A percentile compares a stretch with the other conserved stretches of the same genome.
These are phyloP conservation scores for Xylariaceae sp. DNA, from an alignment of 2,329 filamentous ascomycete genomes.

Conservation along the genomic window DNA sequence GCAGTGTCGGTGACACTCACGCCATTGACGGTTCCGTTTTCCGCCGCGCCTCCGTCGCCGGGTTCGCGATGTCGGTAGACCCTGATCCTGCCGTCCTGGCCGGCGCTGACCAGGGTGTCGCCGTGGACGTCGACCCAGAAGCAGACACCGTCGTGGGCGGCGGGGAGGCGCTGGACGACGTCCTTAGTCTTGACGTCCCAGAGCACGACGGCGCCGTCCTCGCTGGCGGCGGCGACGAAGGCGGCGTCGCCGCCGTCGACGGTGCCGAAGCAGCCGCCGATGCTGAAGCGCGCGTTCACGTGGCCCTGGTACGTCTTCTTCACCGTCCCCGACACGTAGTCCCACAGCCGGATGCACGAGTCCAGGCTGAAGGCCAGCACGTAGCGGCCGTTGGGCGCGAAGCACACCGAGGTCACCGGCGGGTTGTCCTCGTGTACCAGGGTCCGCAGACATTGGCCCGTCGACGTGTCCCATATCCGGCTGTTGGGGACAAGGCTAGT, in stretches of 20 bases:
- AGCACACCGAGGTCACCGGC: slow-evolving; percentile 84
- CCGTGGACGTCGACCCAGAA: slow-evolving; percentile 67
- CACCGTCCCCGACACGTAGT: slow-evolving; percentile 87
- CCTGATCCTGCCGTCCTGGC: slow-evolving; percentile 56
- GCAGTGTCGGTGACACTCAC: slow-evolving; percentile 22
- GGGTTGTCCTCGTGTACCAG: slow-evolving; percentile 96
- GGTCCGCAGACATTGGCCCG: slow-evolving; percentile 92
- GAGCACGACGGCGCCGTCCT: slow-evolving; percentile 81
- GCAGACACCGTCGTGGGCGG: slow-evolving; percentile 59
- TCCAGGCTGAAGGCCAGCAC: slow-evolving; percentile 92
- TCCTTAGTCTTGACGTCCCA: slow-evolving; percentile 92
- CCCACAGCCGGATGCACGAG: slow-evolving; percentile 88
- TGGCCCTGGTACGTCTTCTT: slow-evolving; percentile 98
- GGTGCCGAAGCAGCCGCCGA: slow-evolving; percentile 81
- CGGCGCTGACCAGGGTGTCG: slow-evolving; percentile 59
- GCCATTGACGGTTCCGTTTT: slow-evolving; percentile 1
- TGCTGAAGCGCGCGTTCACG: slow-evolving; percentile 77
- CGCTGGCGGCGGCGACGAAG: slow-evolving; percentile 82
- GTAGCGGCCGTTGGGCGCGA: slow-evolving; percentile 91
- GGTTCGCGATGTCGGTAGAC: slow-evolving; percentile 47
- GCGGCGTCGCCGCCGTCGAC: slow-evolving; percentile 46
- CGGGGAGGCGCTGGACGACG: slow-evolving; percentile 67
- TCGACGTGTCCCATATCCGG: slow-evolving; percentile 93
- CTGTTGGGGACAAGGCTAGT: slow-evolving; percentile 40
- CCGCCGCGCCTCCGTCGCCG: slow-evolving; percentile 3